Conservation (phyloP, 208 protist species). For the Trypanosoma grayi region DNA sequence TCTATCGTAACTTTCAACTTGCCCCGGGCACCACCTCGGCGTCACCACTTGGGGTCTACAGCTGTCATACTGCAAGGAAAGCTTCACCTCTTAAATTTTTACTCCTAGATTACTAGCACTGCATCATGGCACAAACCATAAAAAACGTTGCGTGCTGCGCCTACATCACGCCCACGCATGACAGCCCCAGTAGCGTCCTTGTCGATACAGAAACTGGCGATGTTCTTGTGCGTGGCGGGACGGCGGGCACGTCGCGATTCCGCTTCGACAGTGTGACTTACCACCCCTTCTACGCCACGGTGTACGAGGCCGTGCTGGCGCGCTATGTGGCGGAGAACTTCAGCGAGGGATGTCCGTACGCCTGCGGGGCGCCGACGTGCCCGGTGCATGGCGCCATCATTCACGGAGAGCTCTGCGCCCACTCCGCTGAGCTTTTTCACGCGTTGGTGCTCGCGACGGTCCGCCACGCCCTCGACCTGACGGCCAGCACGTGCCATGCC, state of each 20-base stretch:
- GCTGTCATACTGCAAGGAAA: no score
- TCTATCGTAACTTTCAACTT: no score
- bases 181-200: background rate
- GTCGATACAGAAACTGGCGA: conserved; percentile 17
- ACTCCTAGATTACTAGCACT: background rate
- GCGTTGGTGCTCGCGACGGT: conserved; percentile 20
- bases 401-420: conserved; percentile 8
- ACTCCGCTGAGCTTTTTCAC: conserved; percentile 21
- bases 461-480: conserved; percentile 10
- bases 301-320: conserved; percentile 16
- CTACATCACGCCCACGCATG: conserved; percentile 10
- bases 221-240: conserved; percentile 3
- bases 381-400: conserved; percentile 22
- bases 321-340: conserved; percentile 17
- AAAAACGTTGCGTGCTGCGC: conserved; percentile 5
- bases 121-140: background rate
- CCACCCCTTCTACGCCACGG: conserved; percentile 19
- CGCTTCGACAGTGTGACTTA: conserved; percentile 25
- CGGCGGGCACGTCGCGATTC: conserved; percentile 10
- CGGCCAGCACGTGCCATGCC: background rate
- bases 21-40: no score
- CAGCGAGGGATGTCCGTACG: background rate
- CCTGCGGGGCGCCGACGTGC: background rate
- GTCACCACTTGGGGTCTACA: no score
- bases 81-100: background rate